phyloP scores from a whole-genome alignment of 129 eudicot genomes.

The Silybum marianum region DNA sequence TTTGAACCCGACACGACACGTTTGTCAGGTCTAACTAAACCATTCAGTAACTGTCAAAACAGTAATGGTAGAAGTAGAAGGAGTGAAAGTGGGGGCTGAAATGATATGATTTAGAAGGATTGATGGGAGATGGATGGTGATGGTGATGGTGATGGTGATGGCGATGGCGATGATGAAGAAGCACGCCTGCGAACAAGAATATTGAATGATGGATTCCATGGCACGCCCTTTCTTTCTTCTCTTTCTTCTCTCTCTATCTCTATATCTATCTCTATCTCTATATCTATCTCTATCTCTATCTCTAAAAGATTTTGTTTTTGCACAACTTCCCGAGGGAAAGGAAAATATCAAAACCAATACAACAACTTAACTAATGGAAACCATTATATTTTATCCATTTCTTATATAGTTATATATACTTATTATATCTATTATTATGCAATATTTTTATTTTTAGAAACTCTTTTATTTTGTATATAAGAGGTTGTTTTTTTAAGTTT shows the following conservation, averaged over 20 bases:
- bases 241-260: background rate
- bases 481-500: no score
- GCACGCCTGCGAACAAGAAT: slow-evolving; percentile 48
- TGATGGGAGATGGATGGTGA: slow-evolving; percentile 37
- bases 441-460: no score
- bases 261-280: no score
- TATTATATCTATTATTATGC: no score
- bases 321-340: slow-evolving; percentile 29
- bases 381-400: no score
- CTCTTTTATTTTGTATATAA: no score
- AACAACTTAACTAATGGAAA: no score
- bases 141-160: slow-evolving; percentile 46
- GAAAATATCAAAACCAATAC: background rate
- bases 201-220: slow-evolving; percentile 42
- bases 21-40: no score
- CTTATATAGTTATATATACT: no score
- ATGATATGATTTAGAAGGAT: slow-evolving; percentile 26
- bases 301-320: slow-evolving; percentile 21
- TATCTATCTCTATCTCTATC: no score
- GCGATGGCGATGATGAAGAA: slow-evolving; percentile 45
- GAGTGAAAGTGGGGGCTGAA: slow-evolving; percentile 30
- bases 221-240: slow-evolving; percentile 29
- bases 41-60: no score
- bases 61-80: background rate
- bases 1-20: no score